Evolutionary conservation across 2,329 filamentous ascomycete genomes (phyloP).

Genomic region (Capronia americana): DNA sequence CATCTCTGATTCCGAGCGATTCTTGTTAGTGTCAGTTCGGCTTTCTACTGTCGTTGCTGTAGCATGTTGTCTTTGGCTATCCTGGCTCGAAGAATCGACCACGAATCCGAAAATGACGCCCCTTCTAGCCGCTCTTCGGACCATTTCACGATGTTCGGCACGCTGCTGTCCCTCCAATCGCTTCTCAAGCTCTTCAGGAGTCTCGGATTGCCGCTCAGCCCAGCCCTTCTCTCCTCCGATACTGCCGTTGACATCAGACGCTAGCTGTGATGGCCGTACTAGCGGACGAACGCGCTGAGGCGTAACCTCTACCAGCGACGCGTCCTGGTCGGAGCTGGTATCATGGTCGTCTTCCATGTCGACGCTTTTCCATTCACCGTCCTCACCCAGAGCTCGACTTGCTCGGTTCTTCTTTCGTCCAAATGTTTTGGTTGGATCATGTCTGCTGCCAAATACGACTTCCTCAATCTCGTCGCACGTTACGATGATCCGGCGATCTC

Average conservation of each 20-base stretch:
- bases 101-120: conserved; percentile 33
- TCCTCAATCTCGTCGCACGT: conserved; percentile 59
- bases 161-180: conserved; percentile 33
- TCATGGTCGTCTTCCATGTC: conserved; percentile 49
- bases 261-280: conserved; percentile 50
- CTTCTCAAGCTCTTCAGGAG: conserved; percentile 26
- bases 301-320: background rate
- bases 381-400: conserved; percentile 48
- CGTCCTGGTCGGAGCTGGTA: background rate
- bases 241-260: conserved; percentile 62
- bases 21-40: background rate
- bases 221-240: conserved; percentile 63
- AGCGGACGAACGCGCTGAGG: conserved; percentile 39
- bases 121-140: conserved; percentile 35
- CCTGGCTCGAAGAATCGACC: conserved; percentile 7
- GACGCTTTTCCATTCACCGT: conserved; percentile 51
- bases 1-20: background rate
- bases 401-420: conserved; percentile 47
- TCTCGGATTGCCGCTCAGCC: conserved; percentile 55
- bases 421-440: conserved; percentile 15
- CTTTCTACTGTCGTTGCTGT: background rate
- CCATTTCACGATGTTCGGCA: conserved; percentile 37
- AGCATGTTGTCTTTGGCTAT: background rate
- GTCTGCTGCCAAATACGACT: conserved; percentile 54
- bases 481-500: conserved; percentile 59